These are phyloP conservation scores for Suillus paluster DNA, from an alignment of 768 basidiomycete genomes.

Conservation along the genomic window DNA sequence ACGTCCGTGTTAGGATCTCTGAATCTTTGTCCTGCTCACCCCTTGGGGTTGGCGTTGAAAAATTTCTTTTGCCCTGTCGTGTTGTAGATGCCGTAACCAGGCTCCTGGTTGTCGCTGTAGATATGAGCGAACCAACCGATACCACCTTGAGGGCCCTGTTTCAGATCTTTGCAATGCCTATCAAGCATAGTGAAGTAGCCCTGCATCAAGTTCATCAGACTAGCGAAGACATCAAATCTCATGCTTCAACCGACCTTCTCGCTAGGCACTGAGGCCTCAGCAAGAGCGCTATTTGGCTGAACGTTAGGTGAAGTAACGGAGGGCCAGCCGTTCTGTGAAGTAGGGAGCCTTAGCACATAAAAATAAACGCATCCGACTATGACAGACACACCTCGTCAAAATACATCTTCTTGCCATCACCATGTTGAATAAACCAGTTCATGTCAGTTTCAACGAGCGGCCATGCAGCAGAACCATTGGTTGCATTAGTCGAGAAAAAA, in stretches of 20 bases:
- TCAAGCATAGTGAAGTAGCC: constrained; percentile 70
- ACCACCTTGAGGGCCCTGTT: constrained; percentile 59
- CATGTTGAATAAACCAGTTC: constrained; percentile 69
- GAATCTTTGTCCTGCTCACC: too few relatives aligned
- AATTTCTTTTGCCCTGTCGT: constrained; percentile 58
- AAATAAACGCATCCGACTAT: not conserved
- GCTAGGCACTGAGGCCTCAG: constrained; percentile 63
- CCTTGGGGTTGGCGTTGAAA: too few relatives aligned
- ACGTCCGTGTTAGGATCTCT: too few relatives aligned
- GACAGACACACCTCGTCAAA: constrained; percentile 58
- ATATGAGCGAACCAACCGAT: constrained; percentile 86
- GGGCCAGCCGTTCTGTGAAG: constrained; percentile 76
- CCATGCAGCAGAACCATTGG: constrained; percentile 61
- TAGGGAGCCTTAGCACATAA: constrained; percentile 4
- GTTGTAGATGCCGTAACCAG: constrained; percentile 74
- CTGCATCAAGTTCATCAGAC: constrained; percentile 40
- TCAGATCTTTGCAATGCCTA: constrained; percentile 63
- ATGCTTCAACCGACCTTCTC: constrained; percentile 49
- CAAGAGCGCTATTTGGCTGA: constrained; percentile 64
- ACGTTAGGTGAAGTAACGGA: constrained; percentile 63
- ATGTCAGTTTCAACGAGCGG: constrained; percentile 61
- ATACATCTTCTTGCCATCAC: constrained; percentile 74
- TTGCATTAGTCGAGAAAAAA: constrained; percentile 50
- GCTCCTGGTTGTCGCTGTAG: constrained; percentile 66
- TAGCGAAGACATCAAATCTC: constrained; percentile 17